Base-by-base conservation (phyloP, 108 stramenopile species). In the Discostella stelligeroides region DNA sequence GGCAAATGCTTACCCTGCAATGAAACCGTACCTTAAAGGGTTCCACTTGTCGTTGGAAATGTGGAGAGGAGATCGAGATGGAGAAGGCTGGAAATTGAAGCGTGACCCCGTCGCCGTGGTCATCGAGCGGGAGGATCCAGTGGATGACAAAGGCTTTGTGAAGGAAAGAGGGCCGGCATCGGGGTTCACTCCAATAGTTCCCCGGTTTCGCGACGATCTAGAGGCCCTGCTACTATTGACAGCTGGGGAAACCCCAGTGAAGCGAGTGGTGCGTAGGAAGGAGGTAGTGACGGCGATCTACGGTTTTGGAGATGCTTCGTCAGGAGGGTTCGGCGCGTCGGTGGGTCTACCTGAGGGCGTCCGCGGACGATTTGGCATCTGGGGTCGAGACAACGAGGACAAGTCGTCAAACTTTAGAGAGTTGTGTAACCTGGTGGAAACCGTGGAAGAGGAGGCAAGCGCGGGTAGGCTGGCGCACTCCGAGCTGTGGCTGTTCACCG, bases 61-160 rank as follows among this genome's bases (percentile, higher is more conserved):
- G 11, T 51, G 50, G 50, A 21, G 50, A 10, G n/a, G 50, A 51
- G 50, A 21, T 23, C 50, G 21, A 2, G 50, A 51, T 23, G 23
- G 2, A 1, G 50, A 51, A 23, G 50, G 50, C 21, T 51, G 50
- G 50, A 51, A 51, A 21, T 23, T 51, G 50, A 49, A n/a, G n/a
- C n/a, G n/a, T n/a, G n/a, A n/a, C n/a, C n/a, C n/a, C n/a, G n/a
- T n/a, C n/a, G n/a, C n/a, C n/a, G n/a, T n/a, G n/a, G n/a, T 15
- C 48, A 18, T 21, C 50, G 23, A 51, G 6, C 4, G 17, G 17
- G 4, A 4, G 18, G 50, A 51, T 18, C 20, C 1, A 7, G 50
- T 21, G 50, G 23, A 17, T 6, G 6, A 51, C 20, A 10, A 51
- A 21, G 18, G 23, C 21, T 23, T 51, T 23, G 4, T 17, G 1